phyloP scores from a whole-genome alignment of 441 rosid genomes.

The Arabidopsis lyrata region DNA sequence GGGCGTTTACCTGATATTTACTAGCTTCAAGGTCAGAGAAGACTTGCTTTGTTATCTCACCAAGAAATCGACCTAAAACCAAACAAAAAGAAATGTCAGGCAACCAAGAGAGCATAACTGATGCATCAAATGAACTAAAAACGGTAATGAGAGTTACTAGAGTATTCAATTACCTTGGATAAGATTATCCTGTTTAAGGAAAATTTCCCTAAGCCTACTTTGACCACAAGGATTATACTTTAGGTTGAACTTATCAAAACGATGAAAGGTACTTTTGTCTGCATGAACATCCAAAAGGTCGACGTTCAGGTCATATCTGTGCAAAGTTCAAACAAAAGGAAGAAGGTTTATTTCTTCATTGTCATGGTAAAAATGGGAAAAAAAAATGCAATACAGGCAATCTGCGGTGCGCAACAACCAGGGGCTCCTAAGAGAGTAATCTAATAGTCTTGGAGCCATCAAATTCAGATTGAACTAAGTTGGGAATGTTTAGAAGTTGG shows the following conservation, averaged over 20 bases:
- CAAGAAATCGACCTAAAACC: constrained; percentile 91
- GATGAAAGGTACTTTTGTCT: constrained; percentile 99
- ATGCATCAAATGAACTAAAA: constrained; percentile 7
- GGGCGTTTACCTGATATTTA: constrained; percentile 80
- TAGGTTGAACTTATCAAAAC: constrained; percentile 98
- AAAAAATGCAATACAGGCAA: constrained; percentile 12
- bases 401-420: not conserved
- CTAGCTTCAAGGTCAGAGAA: constrained; percentile 91
- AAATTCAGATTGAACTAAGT: constrained; percentile 12
- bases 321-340: constrained; percentile 24
- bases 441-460: constrained; percentile 13
- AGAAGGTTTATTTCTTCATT: constrained; percentile 16
- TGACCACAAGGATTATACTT: constrained; percentile 99
- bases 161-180: constrained; percentile 73
- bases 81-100: constrained; percentile 20
- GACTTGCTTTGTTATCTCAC: constrained; percentile 92
- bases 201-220: constrained; percentile 99
- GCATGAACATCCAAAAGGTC: constrained; percentile 99
- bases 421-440: constrained; percentile 15
- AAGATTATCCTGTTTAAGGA: constrained; percentile 99
- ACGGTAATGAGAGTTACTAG: constrained; percentile 6
- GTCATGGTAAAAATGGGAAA: no score
- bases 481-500: constrained; percentile 9
- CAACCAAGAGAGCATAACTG: not conserved
- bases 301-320: constrained; percentile 94